These are phyloP conservation scores for Barnettozyma salicaria DNA, from an alignment of 805 yeast genomes.

Conservation along the genomic window DNA sequence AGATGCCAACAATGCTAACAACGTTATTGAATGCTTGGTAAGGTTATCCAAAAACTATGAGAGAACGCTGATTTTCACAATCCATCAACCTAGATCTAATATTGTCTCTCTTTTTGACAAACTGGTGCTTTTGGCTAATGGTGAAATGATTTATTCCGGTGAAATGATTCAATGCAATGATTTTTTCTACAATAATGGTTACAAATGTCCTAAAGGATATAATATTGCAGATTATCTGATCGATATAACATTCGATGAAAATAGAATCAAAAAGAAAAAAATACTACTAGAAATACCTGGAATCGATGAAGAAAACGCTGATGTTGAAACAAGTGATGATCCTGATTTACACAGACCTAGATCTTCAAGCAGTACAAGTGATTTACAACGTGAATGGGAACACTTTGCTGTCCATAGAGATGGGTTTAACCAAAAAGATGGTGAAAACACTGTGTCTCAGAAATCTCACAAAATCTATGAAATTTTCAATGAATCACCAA, in stretches of 20 bases:
- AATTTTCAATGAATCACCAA: conserved; percentile 30
- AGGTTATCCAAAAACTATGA: conserved; percentile 72
- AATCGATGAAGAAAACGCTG: conserved; percentile 28
- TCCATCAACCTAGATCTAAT: conserved; percentile 95
- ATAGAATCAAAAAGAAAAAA: conserved; percentile 11
- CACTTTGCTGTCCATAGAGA: conserved; percentile 79
- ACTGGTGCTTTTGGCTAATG: conserved; percentile 73
- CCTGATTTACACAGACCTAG: conserved; percentile 28
- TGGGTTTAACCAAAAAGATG: conserved; percentile 19
- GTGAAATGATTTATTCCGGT: conserved; percentile 84
- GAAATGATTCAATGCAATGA: conserved; percentile 68
- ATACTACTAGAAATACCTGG: conserved; percentile 16
- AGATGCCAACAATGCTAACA: conserved; percentile 88
- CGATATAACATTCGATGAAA: conserved; percentile 72
- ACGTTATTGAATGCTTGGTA: conserved; percentile 81
- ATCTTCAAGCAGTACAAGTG: conserved; percentile 31
- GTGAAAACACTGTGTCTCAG: conserved; percentile 1
- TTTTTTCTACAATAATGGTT: conserved; percentile 71
- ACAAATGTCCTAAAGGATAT: conserved; percentile 79
- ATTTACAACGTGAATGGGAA: conserved; percentile 78
- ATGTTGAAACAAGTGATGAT: conserved; percentile 23
- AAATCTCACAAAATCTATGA: conserved; percentile 21
- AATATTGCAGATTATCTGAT: conserved; percentile 91
- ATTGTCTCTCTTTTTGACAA: conserved; percentile 89
- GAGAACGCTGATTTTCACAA: conserved; percentile 86